These are phyloP conservation scores for Ammopiptanthus mongolicus DNA, from an alignment of 306 rosid genomes.

Conservation along the genomic window DNA sequence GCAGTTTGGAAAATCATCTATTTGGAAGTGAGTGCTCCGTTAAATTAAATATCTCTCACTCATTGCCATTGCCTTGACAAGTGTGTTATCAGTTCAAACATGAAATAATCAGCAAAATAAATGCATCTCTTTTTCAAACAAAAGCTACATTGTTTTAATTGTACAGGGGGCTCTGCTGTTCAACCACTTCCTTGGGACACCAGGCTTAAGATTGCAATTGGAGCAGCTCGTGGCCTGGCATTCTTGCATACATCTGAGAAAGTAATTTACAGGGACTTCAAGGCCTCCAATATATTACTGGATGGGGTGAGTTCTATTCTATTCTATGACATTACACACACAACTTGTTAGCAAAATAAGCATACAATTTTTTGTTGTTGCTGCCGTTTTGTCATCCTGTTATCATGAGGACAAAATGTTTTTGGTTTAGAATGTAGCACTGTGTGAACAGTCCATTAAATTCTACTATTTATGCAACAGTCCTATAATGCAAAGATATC, in stretches of 20 bases:
- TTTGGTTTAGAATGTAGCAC: not conserved
- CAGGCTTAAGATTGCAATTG: constrained; percentile 88
- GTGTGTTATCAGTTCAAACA: not conserved
- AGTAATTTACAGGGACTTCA: constrained; percentile 89
- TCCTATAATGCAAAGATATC: constrained; percentile 83
- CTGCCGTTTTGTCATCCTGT: not conserved
- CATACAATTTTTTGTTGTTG: not conserved
- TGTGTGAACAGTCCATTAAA: not conserved
- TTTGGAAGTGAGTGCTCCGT: constrained; percentile 76
- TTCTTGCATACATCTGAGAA: constrained; percentile 88
- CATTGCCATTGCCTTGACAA: too few species aligned
- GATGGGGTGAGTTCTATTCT: constrained; percentile 59
- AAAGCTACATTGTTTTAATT: not conserved
- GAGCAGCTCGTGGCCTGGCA: constrained; percentile 89
- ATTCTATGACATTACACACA: not conserved
- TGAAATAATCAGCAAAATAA: not conserved
- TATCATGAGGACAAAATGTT: not conserved
- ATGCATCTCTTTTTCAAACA: not conserved
- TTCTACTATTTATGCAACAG: constrained; percentile 38
- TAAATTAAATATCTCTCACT: not conserved
- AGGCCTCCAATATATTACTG: constrained; percentile 90
- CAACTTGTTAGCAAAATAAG: not conserved
- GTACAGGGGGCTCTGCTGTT: constrained; percentile 76
- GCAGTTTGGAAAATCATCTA: constrained; percentile 86
- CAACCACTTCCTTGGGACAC: constrained; percentile 79